Conservation (phyloP, 2,329 filamentous ascomycete species). For the Pseudocercospora fuligena region DNA sequence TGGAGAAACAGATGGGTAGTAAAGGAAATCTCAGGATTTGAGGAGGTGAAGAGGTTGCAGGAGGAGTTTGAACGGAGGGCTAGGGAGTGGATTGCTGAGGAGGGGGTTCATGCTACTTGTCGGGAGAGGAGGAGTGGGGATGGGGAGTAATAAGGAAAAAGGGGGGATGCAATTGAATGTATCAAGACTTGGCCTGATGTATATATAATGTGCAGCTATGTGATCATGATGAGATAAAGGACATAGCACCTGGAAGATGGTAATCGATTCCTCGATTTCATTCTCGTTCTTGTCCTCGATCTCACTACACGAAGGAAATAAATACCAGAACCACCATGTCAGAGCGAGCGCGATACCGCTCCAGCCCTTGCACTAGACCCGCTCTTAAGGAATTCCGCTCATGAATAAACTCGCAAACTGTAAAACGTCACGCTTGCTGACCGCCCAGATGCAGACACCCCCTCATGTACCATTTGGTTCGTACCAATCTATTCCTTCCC, state of each 20-base stretch:
- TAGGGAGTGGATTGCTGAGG: constrained; percentile 6
- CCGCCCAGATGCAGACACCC: not conserved
- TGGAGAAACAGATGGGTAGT: constrained; percentile 16
- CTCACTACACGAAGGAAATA: too few species aligned
- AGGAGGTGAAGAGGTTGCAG: constrained; percentile 8
- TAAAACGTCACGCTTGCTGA: not conserved
- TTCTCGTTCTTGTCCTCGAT: too few species aligned
- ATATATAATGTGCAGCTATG: too few species aligned
- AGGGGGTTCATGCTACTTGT: constrained; percentile 15
- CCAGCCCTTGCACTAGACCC: not conserved
- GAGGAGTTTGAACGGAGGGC: constrained; percentile 8
- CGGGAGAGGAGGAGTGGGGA: constrained; percentile 12
- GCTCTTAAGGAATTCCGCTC: not conserved
- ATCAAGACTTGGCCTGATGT: too few species aligned
- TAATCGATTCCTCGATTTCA: too few species aligned
- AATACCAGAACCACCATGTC: too few species aligned
- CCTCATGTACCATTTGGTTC: too few species aligned
- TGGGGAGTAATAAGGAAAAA: not conserved
- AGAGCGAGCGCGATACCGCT: too few species aligned
- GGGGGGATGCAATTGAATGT: too few species aligned
- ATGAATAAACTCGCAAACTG: not conserved
- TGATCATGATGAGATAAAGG: too few species aligned
- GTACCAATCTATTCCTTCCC: too few species aligned
- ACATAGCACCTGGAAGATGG: too few species aligned
- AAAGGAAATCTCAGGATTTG: constrained; percentile 5